These are phyloP conservation scores for Glycine soja DNA, from an alignment of 306 rosid species.

Conservation along the genomic window DNA sequence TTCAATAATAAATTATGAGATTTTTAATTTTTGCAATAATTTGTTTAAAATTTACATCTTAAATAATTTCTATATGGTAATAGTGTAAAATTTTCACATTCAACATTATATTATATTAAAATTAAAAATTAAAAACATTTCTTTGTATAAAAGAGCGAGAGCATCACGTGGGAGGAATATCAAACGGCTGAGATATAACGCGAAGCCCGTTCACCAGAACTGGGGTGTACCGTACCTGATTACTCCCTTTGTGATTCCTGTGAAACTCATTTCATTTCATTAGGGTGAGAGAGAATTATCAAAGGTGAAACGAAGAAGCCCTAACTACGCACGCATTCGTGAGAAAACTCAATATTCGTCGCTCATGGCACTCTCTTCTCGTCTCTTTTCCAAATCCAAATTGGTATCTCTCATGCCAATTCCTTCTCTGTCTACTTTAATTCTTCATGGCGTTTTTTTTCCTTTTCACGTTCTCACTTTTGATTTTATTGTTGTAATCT, in stretches of 20 bases:
- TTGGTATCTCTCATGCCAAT: slow-evolving; percentile 50
- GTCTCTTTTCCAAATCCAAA: slow-evolving; percentile 76
- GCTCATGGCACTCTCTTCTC: slow-evolving; percentile 79
- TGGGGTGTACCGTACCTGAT: slow-evolving; percentile 15
- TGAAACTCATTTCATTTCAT: background rate
- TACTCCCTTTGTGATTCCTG: background rate
- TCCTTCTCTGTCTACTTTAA: background rate
- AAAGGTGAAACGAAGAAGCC: slow-evolving; percentile 17
- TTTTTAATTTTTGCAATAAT: no score
- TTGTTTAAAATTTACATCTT: no score
- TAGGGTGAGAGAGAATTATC: slow-evolving; percentile 15
- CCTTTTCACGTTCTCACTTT: background rate
- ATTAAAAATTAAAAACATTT: no score
- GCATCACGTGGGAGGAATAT: background rate
- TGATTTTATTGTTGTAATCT: background rate
- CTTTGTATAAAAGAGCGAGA: background rate
- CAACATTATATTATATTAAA: no score
- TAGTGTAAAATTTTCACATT: no score
- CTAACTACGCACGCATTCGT: slow-evolving; percentile 44
- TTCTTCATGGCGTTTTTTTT: slow-evolving; percentile 6
- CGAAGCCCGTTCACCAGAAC: background rate
- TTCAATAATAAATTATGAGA: no score
- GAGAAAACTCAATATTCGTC: slow-evolving; percentile 41
- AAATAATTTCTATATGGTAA: no score
- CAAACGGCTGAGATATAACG: slow-evolving; percentile 38